Percentiles rank a stretch among this genome's conserved stretches.
phyloP scores from a whole-genome alignment of 108 stramenopile genomes.

The Nitzschia palea region DNA sequence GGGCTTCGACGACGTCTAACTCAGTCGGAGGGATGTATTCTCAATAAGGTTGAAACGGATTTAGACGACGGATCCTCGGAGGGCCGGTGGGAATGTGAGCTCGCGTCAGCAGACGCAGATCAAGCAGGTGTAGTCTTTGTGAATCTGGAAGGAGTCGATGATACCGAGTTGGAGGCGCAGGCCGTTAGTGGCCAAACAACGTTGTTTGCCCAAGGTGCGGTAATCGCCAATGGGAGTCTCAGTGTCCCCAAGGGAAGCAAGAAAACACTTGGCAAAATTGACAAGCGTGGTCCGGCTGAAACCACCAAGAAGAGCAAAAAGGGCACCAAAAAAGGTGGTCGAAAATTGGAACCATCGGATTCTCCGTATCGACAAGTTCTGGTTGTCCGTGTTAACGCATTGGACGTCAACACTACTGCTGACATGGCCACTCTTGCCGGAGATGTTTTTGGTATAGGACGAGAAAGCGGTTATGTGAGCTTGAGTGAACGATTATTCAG shows the following conservation, averaged over 20 bases:
- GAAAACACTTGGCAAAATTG: neutral
- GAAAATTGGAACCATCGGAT: neutral
- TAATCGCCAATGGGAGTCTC: conserved; percentile 11
- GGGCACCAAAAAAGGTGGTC: neutral
- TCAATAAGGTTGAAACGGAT: neutral
- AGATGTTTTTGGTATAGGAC: conserved; percentile 22
- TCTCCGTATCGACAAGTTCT: neutral
- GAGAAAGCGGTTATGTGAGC: conserved; percentile 19
- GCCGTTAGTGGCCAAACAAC: neutral
- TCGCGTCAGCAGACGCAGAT: neutral
- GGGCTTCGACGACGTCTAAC: neutral
- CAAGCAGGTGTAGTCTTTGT: neutral
- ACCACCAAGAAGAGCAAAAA: neutral
- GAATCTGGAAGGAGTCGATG: conserved; percentile 1
- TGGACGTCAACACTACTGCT: conserved; percentile 8
- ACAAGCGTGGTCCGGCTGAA: neutral
- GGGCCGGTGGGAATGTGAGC: neutral
- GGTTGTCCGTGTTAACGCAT: conserved; percentile 23
- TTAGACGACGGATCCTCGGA: neutral
- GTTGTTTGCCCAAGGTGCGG: conserved; percentile 11
- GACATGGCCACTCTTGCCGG: conserved; percentile 7
- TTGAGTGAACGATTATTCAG: conserved; percentile 12
- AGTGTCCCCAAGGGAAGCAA: neutral
- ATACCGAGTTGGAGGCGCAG: neutral
- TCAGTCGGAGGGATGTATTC: neutral